Evolutionary conservation across 169 alveolate species (phyloP), one percentile per base, ranked within the genome.

Genomic region (Babesia microti): DNA sequence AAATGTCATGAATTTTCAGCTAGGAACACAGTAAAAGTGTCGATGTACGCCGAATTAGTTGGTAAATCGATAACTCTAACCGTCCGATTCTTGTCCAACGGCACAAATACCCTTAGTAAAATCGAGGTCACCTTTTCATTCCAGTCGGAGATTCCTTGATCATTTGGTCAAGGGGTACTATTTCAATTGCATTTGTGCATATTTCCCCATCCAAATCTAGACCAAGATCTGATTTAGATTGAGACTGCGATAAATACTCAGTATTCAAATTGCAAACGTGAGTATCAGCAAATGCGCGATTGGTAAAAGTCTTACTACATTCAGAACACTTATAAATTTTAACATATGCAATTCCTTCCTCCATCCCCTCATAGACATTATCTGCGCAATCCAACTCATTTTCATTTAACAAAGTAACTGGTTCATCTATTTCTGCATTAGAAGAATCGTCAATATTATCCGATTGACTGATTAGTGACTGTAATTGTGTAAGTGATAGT

Each of bases 1-100:
- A 7, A 29, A 29, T 29, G 11, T 29, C 36, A 11, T 29, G 7
- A 45, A 29, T 61, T 68, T 14, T 61, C 74, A 3, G 68, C 74
- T 18, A 61, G 41, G 32, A 61, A 61, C 17, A 61, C 33, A 7
- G 69, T 53, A 30, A 24, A 54, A 14, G 68, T 50, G 14, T 61
- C 74, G n/a, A 61, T 68, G 42, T 61, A 61, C 0, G 53, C 26
- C 46, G 68, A 52, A 27, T 54, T 61, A 53, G 51, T 61, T 14
- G 58, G 65, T 4, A 61, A 59, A 41, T 61, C 74, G 19, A 61
- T 53, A 27, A 42, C 51, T 48, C 41, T 61, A 26, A 61, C 34
- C 0, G 74, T 61, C 21, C 45, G 61, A 15, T 51, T 55, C 44
- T 49, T 61, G 7, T 52, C 41, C 21, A 61, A 53, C n/a, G 74